A percentile compares a stretch with the other conserved stretches of the same genome.
Evolutionary conservation across 306 rosid species (phyloP).

Genomic region (Rosa rugosa): DNA sequence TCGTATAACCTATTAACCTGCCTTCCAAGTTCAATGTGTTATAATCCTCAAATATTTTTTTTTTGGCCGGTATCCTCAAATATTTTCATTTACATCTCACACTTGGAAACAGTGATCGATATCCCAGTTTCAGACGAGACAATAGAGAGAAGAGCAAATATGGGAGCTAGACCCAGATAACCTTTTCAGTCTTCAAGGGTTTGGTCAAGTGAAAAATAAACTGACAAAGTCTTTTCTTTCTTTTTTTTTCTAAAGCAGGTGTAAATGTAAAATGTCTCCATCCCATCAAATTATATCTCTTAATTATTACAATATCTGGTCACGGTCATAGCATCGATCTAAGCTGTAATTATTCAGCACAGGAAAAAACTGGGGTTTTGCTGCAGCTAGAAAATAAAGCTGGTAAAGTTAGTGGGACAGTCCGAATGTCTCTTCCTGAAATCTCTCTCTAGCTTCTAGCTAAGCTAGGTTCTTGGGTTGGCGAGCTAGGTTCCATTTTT

Average conservation of each 20-base stretch:
- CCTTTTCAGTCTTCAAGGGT: neutral
- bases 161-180: neutral
- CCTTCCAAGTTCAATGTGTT: too few relatives aligned
- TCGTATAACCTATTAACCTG: too few relatives aligned
- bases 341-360: slow-evolving; percentile 38
- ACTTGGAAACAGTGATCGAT: neutral
- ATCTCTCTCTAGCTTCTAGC: slow-evolving; percentile 28
- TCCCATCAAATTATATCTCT: neutral
- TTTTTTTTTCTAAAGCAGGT: neutral
- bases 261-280: neutral
- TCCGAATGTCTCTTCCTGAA: slow-evolving; percentile 82
- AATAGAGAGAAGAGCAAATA: neutral
- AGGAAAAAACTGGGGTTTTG: slow-evolving; percentile 27
- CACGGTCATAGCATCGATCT: slow-evolving; percentile 33
- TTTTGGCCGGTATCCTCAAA: too few relatives aligned
- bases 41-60: too few relatives aligned
- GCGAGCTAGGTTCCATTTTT: neutral
- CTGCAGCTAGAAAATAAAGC: slow-evolving; percentile 40
- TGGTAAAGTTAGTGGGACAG: slow-evolving; percentile 87
- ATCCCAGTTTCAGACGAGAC: neutral
- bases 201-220: slow-evolving; percentile 11
- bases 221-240: slow-evolving; percentile 26
- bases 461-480: neutral
- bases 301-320: slow-evolving; percentile 23
- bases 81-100: neutral